Evolutionary conservation across 371 early-diverging fungal species (phyloP), one percentile per base, ranked within the genome.

Genomic region (Saksenaea vasiformis): DNA sequence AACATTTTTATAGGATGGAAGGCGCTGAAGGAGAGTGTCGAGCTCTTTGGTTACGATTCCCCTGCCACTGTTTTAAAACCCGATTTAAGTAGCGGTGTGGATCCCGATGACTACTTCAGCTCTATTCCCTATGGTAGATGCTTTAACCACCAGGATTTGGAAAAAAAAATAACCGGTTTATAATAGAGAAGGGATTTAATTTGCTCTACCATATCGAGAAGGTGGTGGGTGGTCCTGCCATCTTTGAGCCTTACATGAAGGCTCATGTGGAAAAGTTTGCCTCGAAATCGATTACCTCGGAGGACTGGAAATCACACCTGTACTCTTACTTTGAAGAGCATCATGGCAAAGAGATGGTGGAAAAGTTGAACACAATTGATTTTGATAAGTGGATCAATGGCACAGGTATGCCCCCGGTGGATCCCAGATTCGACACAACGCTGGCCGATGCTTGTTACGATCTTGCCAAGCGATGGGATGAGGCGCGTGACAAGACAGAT

Each of bases 71-170:
- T 86, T 9, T 79, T 98, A 28, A 85, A 85, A 61, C 93, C 93
- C 37, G 83, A 91, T 57, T 81, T 97, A 47, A 78, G 85, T 59
- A 73, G 77, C 22, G 90, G 87, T 31, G 82, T 90, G 64, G 96
- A 98, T 73, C 98, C 98, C 35, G 98, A 98, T 78, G 98, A 97
- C 68, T 92, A 90, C 38, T 96, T 95, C 71, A 93, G 93, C 13
- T 83, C 87, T 5, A 87, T 98, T 36, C 98, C 98, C 11, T 98
- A 98, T 82, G 94, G 89, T 86, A 83, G 51, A 54, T 44, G 34
- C 36, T 37, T 34, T 56, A 15, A 1, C 14, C 24, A 39, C 8
- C 3, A 24, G 38, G 34, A 38, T 43, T 35, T 10, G 9, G 37
- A 15, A 14, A 0, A 47, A 19, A 5, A 9, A 4, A 22, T 17